Evolutionary conservation across 2,329 filamentous ascomycete genomes (phyloP).

Genomic region (Ophiosphaerella herpotricha): DNA sequence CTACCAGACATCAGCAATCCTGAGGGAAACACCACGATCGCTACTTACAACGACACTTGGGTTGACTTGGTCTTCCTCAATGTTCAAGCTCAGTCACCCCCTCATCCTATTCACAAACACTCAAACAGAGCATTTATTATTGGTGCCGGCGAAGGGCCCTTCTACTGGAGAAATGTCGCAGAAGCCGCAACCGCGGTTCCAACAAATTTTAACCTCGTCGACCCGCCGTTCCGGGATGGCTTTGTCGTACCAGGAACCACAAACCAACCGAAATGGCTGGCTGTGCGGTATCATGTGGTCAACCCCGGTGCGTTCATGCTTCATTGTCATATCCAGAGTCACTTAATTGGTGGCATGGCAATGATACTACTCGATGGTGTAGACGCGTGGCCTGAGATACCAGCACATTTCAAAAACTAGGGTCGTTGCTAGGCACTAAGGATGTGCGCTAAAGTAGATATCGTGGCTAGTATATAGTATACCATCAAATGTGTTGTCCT

Average conservation of each 20-base stretch:
- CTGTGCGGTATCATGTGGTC: conserved; percentile 52
- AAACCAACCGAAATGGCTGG: conserved; percentile 45
- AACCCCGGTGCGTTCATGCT: conserved; percentile 56
- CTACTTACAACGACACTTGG: conserved; percentile 40
- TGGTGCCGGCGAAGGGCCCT: conserved; percentile 54
- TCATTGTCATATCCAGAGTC: conserved; percentile 57
- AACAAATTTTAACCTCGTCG: conserved; percentile 60
- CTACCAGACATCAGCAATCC: conserved; percentile 29
- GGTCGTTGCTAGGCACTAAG: neutral
- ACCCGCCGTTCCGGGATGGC: conserved; percentile 60
- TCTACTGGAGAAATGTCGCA: conserved; percentile 58
- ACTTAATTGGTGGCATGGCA: conserved; percentile 55
- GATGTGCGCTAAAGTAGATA: neutral
- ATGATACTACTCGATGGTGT: conserved; percentile 55
- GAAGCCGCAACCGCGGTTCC: conserved; percentile 56
- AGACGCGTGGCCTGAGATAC: conserved; percentile 51
- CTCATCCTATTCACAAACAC: conserved; percentile 69
- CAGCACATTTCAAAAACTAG: conserved; percentile 22
- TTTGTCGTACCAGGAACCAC: conserved; percentile 45
- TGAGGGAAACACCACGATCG: conserved; percentile 53
- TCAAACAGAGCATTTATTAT: conserved; percentile 64
- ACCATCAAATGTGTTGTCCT: conserved; percentile 1
- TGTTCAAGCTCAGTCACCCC: conserved; percentile 48
- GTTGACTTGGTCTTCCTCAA: conserved; percentile 39
- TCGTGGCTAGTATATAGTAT: conserved; percentile 6